phyloP scores from a whole-genome alignment of 345 rosid species.

The Corchorus olitorius region DNA sequence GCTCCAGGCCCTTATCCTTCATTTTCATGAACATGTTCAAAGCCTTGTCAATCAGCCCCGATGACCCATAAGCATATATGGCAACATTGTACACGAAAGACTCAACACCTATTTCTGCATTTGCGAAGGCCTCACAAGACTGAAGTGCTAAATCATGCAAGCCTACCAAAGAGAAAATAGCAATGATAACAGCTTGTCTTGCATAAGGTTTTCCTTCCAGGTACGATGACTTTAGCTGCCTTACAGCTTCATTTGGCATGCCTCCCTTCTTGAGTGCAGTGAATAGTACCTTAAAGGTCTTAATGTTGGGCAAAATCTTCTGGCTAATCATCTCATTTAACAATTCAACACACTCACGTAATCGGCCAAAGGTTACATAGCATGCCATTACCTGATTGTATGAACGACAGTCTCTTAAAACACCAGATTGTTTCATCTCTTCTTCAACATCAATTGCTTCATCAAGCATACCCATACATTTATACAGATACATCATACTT shows the following conservation, averaged over 20 bases:
- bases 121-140: constrained; percentile 48
- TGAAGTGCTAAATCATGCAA: constrained; percentile 58
- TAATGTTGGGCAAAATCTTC: constrained; percentile 62
- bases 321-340: constrained; percentile 67
- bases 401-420: constrained; percentile 58
- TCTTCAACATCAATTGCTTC: constrained; percentile 81
- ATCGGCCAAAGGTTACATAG: constrained; percentile 66
- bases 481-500: constrained; percentile 81
- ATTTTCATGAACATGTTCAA: constrained; percentile 69
- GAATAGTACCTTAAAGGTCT: constrained; percentile 66
- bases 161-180: constrained; percentile 69
- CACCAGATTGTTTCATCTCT: constrained; percentile 75
- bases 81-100: constrained; percentile 66
- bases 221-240: constrained; percentile 67
- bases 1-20: constrained; percentile 74
- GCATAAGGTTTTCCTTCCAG: constrained; percentile 69
- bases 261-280: constrained; percentile 75
- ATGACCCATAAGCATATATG: constrained; percentile 59
- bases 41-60: constrained; percentile 70
- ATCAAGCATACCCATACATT: constrained; percentile 82
- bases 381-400: constrained; percentile 79
- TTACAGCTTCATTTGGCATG: constrained; percentile 69
- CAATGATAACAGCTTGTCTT: constrained; percentile 56
- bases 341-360: constrained; percentile 67
- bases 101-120: constrained; percentile 45